These are phyloP conservation scores for Hygrocybe punicea DNA, from an alignment of 768 basidiomycete genomes.

Conservation along the genomic window DNA sequence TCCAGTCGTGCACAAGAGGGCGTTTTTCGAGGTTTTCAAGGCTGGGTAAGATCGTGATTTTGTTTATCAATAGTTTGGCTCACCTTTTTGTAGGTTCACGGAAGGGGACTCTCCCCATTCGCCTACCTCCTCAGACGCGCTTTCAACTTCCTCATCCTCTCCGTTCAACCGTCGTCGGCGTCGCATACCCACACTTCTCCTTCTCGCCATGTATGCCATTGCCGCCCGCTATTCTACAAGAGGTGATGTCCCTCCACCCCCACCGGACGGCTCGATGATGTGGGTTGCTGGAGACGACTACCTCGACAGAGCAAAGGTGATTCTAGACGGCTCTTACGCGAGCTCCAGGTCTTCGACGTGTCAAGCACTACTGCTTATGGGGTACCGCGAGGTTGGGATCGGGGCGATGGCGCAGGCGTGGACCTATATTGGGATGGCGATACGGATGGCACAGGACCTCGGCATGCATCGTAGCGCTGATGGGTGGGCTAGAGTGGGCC, in stretches of 20 bases:
- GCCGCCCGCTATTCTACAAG: conserved; percentile 66
- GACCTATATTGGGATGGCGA: conserved; percentile 83
- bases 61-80: not conserved
- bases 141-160: conserved; percentile 14
- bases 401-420: conserved; percentile 88
- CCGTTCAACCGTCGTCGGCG: conserved; percentile 42
- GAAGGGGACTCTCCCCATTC: conserved; percentile 30
- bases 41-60: conserved; percentile 28
- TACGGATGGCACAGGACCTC: conserved; percentile 89
- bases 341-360: conserved; percentile 71
- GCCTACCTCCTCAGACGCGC: conserved; percentile 18
- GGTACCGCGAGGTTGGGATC: conserved; percentile 82
- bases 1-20: conserved; percentile 70
- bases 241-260: conserved; percentile 33
- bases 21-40: conserved; percentile 60
- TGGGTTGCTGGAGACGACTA: conserved; percentile 79
- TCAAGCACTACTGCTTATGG: conserved; percentile 76
- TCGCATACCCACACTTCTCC: conserved; percentile 60
- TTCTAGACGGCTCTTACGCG: conserved; percentile 66
- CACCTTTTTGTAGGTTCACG: not conserved
- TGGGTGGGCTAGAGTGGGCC: conserved; percentile 62
- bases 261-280: conserved; percentile 56
- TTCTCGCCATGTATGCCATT: conserved; percentile 81
- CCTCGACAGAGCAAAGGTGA: conserved; percentile 59
- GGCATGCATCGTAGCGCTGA: conserved; percentile 82